Evolutionary conservation across 306 rosid genomes (phyloP), one percentile per base, ranked within the genome.

Genomic region (Cucumis melo): DNA sequence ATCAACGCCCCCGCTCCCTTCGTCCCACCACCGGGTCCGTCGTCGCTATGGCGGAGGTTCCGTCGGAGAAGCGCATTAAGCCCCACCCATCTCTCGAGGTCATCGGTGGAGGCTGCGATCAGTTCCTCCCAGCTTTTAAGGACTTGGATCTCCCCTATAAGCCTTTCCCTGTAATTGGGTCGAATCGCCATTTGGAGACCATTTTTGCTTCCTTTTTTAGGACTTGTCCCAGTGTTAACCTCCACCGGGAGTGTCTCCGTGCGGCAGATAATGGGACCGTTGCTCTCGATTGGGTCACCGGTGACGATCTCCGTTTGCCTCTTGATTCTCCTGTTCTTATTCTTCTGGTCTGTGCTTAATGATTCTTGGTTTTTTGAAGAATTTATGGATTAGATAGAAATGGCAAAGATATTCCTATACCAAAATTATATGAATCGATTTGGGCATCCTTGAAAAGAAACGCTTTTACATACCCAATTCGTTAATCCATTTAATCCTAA

Each of bases 201-300:
- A 89, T 94, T 44, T 90, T 89, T 73, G 93, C 98, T 51, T 61
- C 98, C 20, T 84, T 91, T 80, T 91, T 83, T 78, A 84, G 98
- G 42, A 80, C 88, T 19, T 54, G 66, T 48, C 98, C 97, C 13
- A 62, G 79, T 51, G 84, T 91, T n/a, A 83, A 42, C 23, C 86
- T 83, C 82, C 95, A 90, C 38, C 93, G 97, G 5, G 87, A 90
- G 83, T 91, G 96, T 73, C 87, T 91, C 20, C 86, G 89, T 2
- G 85, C 88, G 2, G 36, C 78, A 6, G 98, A 94, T 48, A 81
- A 85, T 10, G 98, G 97, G 3, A 44, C 89, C 58, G 93, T 94
- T 5, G 84, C 98, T 9, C 88, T 94, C 58, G 98, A 94, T 75
- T 94, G 98, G 98, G 92, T 86, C 64, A 60, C 91, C 53, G 93